phyloP scores from a whole-genome alignment of 805 yeast genomes.

The Candida wancherniae region DNA sequence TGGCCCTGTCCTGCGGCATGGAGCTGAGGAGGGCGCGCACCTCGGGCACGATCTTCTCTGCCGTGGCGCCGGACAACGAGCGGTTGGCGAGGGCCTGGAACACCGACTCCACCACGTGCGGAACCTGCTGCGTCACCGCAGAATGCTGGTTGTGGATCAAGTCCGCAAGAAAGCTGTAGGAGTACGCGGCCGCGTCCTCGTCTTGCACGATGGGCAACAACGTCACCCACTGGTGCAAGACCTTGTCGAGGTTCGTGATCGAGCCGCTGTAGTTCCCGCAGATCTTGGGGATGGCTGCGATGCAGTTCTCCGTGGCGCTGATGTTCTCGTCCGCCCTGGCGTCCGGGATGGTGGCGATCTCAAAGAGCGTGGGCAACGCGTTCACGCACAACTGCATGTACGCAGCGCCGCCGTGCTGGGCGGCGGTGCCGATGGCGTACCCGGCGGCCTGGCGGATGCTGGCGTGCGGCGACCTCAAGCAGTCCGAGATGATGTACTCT shows the following conservation, averaged over 20 bases:
- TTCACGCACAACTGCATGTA: slow-evolving; percentile 62
- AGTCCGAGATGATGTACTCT: slow-evolving; percentile 57
- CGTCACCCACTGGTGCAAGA: slow-evolving; percentile 72
- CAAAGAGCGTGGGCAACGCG: slow-evolving; percentile 70
- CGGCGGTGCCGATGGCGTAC: slow-evolving; percentile 79
- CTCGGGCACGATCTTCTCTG: slow-evolving; percentile 56
- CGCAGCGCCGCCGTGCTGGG: slow-evolving; percentile 67
- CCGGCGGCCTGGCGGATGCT: slow-evolving; percentile 84
- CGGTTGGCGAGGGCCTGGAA: slow-evolving; percentile 69
- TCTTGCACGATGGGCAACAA: slow-evolving; percentile 81
- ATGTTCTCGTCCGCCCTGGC: slow-evolving; percentile 81
- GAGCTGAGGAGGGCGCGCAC: slow-evolving; percentile 60
- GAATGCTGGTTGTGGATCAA: slow-evolving; percentile 63
- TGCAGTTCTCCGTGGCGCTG: slow-evolving; percentile 81
- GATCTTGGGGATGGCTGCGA: slow-evolving; percentile 79
- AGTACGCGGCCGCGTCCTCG: slow-evolving; percentile 81
- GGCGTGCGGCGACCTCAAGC: slow-evolving; percentile 62
- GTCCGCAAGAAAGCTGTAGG: slow-evolving; percentile 70
- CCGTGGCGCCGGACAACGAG: slow-evolving; percentile 66
- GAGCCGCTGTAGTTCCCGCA: slow-evolving; percentile 57
- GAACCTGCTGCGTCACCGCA: slow-evolving; percentile 51
- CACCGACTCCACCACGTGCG: slow-evolving; percentile 61
- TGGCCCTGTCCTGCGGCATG: slow-evolving; percentile 65
- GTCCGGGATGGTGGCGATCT: slow-evolving; percentile 70
- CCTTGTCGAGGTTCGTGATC: slow-evolving; percentile 58